Base-by-base conservation (phyloP, 352 stramenopile species). In the Globisporangium nunn region DNA sequence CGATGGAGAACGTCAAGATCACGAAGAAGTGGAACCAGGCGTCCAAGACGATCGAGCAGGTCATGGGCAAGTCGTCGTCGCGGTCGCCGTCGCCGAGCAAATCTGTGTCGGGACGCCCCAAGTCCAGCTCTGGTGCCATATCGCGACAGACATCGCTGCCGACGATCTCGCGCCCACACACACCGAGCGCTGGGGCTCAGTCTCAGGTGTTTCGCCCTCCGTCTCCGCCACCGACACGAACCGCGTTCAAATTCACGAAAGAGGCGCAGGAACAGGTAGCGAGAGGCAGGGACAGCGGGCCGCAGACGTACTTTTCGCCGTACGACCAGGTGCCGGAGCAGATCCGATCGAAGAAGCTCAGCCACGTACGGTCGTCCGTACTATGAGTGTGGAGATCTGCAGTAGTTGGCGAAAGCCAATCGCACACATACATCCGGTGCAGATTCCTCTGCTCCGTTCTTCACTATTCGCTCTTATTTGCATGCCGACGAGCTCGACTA, bases 11-110 rank as follows among this genome's bases (percentile, higher is more conserved):
- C 35, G 83, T 90, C 61, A 91, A 89, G 64, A 87, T 90, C 68
- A 93, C 83, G n/a, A 93, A 93, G 59, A 89, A 91, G 54, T 93
- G 83, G 83, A 76, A 72, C 50, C 68, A 90, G 62, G 80, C 83
- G 11, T 85, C 77, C 40, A 89, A 89, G 56, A 88, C 74, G 10
- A 88, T 93, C 39, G 78, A 82, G 56, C 74, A 88, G 41, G 81
- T 91, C 41, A 78, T 91, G 1, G 70, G 67, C 28, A 71, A 76
- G 23, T 70, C 70, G 0, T 56, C 61, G 1, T 75, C 73, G 0
- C 63, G 56, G 1, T 82, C 75, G 0, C 72, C 74, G 18, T 84
- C 72, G 0, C 72, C 74, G 0, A 64, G 61, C 1, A 68, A 68
- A 35, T 71, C 72, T 0, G 53, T 67, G 10, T 58, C 45, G 33